These are phyloP conservation scores for Fusarium sp. DNA, from an alignment of 2,329 filamentous ascomycete genomes.

Conservation along the genomic window DNA sequence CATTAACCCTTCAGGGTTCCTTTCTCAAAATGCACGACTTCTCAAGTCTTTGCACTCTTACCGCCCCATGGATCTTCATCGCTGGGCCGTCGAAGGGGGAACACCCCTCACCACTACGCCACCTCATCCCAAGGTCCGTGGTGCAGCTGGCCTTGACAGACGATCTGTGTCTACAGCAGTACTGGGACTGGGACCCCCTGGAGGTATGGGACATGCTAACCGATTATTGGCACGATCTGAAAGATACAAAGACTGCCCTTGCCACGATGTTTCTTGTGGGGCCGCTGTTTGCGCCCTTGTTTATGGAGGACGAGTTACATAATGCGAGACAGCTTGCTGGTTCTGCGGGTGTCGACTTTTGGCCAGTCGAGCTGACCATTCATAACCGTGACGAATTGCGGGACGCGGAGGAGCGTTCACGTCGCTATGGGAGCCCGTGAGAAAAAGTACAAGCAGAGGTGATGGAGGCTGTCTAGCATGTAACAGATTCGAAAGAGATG, in stretches of 20 bases:
- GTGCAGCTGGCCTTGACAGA: not conserved
- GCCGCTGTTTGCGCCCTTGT: too few relatives aligned
- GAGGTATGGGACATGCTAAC: rapidly evolving
- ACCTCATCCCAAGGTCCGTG: not conserved
- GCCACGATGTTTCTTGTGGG: not conserved
- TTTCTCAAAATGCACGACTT: not conserved
- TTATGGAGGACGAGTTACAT: too few relatives aligned
- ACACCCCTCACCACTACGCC: not conserved
- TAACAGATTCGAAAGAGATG: rapidly evolving
- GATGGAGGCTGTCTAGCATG: not conserved
- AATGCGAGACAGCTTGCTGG: not conserved
- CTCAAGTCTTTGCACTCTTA: rapidly evolving
- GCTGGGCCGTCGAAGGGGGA: not conserved
- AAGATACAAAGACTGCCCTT: not conserved
- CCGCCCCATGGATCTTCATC: not conserved
- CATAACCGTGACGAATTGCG: rapidly evolving
- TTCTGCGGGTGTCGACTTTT: not conserved
- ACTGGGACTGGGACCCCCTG: rapidly evolving
- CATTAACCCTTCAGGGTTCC: rapidly evolving
- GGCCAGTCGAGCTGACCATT: not conserved
- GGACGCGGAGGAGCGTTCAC: not conserved
- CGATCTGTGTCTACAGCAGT: not conserved
- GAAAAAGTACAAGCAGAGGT: not conserved
- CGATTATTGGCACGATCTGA: not conserved
- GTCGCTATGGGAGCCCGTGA: not conserved